Base-by-base conservation (phyloP, 1,139 yeast species). In the Suhomyces choctaworum region DNA sequence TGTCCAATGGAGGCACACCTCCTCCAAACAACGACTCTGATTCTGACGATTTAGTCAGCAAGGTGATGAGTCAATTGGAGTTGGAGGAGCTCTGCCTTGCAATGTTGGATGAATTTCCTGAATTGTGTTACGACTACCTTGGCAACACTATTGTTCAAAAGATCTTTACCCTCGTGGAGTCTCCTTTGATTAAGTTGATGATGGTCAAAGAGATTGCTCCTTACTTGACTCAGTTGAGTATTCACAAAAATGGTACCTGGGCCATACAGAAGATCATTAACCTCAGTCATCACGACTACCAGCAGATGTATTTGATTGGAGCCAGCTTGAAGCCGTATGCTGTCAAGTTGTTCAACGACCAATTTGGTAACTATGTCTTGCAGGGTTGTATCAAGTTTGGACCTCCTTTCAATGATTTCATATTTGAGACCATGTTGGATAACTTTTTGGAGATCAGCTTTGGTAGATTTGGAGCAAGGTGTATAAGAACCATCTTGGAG, bases 171-270 rank as follows among this genome's bases (percentile, higher is more conserved):
- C 65, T 74, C 35, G 77, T 90, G 32, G 62, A 67, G 36, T 78
- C 88, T 3, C 80, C 84, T 21, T 70, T 81, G 6, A 71, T 89
- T 38, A 86, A 87, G 54, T 82, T 85, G 48, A 76, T 84, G 61
- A 84, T 94, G 89, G 75, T 92, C 34, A 79, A 83, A 52, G 79
- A 77, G 47, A 78, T 94, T 34, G 71, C 85, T 4, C 95, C 94
- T 14, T 86, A 73, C 52, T 70, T 94, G 46, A 86, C 97, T 1
- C 95, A 89, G 52, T 82, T 92, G 68, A 94, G 97, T 51, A 83
- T 88, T 39, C 99, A 92, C 64, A 92, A 92, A 56, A 92, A 94
- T 59, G 99, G 99, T 44, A 92, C 99, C 4, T 92, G 98, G 98
- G 97, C 97, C 2, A 95, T 96, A 20, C 98, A 94, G 60, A 94